Base-by-base conservation (phyloP, 352 stramenopile species). In the Globisporangium echinulatum region DNA sequence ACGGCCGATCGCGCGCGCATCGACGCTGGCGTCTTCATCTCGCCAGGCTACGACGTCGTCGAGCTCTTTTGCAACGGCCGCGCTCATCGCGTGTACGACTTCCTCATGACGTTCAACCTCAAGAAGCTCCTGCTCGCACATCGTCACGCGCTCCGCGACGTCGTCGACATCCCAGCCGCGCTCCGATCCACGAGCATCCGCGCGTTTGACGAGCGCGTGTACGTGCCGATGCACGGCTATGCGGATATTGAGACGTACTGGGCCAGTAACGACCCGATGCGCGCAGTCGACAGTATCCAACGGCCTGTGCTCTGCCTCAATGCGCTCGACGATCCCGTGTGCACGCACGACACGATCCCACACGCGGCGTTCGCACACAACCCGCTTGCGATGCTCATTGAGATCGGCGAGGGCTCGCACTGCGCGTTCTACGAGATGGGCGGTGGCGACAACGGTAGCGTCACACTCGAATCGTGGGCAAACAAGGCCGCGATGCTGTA, bases 141-240 rank as follows among this genome's bases (percentile, higher is more conserved):
- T 61, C 63, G 71, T 36, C 49, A 61, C 14, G 67, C 80, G 39
- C 63, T 93, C 36, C 37, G 52, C 2, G 48, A 68, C 8, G 71
- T 85, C 25, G 64, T 93, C 36, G 70, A 93, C 39, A 58, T 88
- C 17, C 10, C 69, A 9, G 39, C 52, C 14, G 81, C 78, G 40
- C 55, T 93, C 3, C 63, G 65, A 46, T 75, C 81, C 14, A 82
- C 61, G 1, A 84, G 61, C 7, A 82, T 93, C 51, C 61, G 70
- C 4, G 77, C 90, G 61, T 91, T 93, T 53, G 83, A 93, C 54
- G 61, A 80, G 49, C 83, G 79, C 25, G 81, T 93, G 58, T 93
- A 84, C 74, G 88, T 89, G 70, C 83, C 77, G 47, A 83, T 93
- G 69, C 77, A 93, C 63, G 83, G 81, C 5, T 91, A 89, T 58